These are phyloP conservation scores for Aspergillus carlsbadensis DNA, from an alignment of 495 filamentous ascomycete genomes.

Conservation along the genomic window DNA sequence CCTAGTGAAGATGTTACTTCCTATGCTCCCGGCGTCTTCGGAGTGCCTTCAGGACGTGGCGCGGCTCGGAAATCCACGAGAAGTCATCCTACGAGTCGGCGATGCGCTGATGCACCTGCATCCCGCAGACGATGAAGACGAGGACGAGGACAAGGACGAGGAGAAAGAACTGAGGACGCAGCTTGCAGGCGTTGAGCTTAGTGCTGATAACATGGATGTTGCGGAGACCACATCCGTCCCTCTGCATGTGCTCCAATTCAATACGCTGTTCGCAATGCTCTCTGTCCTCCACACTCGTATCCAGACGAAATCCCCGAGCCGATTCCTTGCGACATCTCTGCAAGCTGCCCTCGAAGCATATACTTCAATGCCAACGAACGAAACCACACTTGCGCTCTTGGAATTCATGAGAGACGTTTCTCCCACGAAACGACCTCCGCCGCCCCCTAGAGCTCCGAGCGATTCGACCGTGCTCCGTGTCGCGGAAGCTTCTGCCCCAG, in stretches of 20 bases:
- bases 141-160: slow-evolving; percentile 46
- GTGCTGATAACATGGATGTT: slow-evolving; percentile 2
- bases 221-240: slow-evolving; percentile 21
- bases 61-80: slow-evolving; percentile 83
- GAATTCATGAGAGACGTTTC: slow-evolving; percentile 74
- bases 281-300: slow-evolving; percentile 84
- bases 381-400: slow-evolving; percentile 71
- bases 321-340: slow-evolving; percentile 88
- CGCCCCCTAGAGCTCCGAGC: slow-evolving; percentile 68
- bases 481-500: slow-evolving; percentile 61
- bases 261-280: slow-evolving; percentile 75
- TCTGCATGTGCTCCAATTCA: slow-evolving; percentile 58
- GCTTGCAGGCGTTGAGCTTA: not conserved
- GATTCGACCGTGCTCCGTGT: slow-evolving; percentile 40
- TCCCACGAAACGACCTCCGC: slow-evolving; percentile 67
- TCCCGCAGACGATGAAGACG: slow-evolving; percentile 52
- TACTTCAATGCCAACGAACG: slow-evolving; percentile 51
- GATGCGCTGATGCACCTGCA: slow-evolving; percentile 66
- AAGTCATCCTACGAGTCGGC: slow-evolving; percentile 87
- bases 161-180: not conserved
- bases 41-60: slow-evolving; percentile 78
- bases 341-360: slow-evolving; percentile 73
- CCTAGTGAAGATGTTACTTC: slow-evolving; percentile 79
- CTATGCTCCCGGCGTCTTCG: slow-evolving; percentile 67
- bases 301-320: slow-evolving; percentile 85